These are phyloP conservation scores for Sinapis alba DNA, from an alignment of 441 rosid genomes.

Conservation along the genomic window DNA sequence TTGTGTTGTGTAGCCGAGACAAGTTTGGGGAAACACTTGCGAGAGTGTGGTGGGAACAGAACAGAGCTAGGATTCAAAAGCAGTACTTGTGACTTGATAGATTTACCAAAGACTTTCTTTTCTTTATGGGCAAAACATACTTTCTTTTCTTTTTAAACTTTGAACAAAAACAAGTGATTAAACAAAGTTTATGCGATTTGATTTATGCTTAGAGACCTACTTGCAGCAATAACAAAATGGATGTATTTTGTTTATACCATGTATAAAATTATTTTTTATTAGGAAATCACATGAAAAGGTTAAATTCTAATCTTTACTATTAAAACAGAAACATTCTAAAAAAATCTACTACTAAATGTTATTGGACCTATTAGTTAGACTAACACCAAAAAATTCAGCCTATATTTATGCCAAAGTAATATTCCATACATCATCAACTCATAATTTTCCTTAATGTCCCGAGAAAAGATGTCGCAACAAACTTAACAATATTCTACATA, in stretches of 20 bases:
- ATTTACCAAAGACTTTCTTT: neutral
- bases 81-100: constrained; percentile 65
- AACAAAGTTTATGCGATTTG: neutral
- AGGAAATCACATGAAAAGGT: neutral
- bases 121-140: neutral
- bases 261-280: neutral
- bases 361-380: neutral
- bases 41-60: constrained; percentile 94
- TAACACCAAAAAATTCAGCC: neutral
- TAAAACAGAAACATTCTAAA: no score
- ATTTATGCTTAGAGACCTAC: neutral
- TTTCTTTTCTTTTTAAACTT: neutral
- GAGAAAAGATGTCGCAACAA: no score
- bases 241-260: neutral
- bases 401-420: neutral
- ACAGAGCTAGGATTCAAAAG: constrained; percentile 84
- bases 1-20: constrained; percentile 63
- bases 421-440: neutral
- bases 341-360: neutral
- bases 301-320: neutral
- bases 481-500: no score
- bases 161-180: neutral
- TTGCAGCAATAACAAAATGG: neutral
- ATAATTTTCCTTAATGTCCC: neutral
- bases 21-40: constrained; percentile 82